These are phyloP conservation scores for Gelatoporia subvermispora DNA, from an alignment of 768 basidiomycete species.

Conservation along the genomic window DNA sequence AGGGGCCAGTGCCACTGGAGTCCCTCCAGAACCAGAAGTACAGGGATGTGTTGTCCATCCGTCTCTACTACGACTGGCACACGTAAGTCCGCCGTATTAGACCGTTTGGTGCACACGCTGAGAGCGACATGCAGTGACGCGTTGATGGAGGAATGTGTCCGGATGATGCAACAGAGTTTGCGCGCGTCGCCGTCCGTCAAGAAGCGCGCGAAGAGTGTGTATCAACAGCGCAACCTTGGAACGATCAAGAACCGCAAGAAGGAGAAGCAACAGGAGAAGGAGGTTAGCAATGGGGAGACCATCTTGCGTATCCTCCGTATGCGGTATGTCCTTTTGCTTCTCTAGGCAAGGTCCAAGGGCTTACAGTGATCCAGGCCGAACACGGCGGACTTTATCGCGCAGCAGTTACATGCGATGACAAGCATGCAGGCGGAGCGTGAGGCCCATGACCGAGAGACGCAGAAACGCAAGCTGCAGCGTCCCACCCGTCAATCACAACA, in stretches of 20 bases:
- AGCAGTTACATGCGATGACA: constrained; percentile 78
- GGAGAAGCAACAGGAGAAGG: constrained; percentile 82
- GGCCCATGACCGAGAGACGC: constrained; percentile 56
- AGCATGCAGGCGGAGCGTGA: constrained; percentile 84
- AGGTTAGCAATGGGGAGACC: constrained; percentile 73
- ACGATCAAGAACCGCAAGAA: constrained; percentile 93
- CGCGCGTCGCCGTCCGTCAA: constrained; percentile 70
- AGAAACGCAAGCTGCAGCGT: constrained; percentile 56
- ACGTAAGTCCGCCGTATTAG: constrained; percentile 48
- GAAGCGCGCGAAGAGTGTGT: constrained; percentile 90
- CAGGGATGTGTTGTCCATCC: constrained; percentile 82
- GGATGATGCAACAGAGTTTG: constrained; percentile 88
- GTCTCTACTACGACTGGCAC: constrained; percentile 95
- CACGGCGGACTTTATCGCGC: constrained; percentile 82
- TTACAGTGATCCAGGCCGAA: constrained; percentile 45
- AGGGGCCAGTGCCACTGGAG: constrained; percentile 84
- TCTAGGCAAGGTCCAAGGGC: background rate
- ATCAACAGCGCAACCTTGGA: constrained; percentile 88
- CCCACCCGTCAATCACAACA: constrained; percentile 31
- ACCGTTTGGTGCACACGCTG: background rate
- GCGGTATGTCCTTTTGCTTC: constrained; percentile 51
- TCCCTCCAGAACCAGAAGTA: constrained; percentile 92
- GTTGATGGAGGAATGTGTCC: constrained; percentile 92
- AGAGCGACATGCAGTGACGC: constrained; percentile 47
- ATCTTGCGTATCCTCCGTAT: constrained; percentile 94